These are phyloP conservation scores for Conringia planisiliqua DNA, from an alignment of 345 rosid species.

Conservation along the genomic window DNA sequence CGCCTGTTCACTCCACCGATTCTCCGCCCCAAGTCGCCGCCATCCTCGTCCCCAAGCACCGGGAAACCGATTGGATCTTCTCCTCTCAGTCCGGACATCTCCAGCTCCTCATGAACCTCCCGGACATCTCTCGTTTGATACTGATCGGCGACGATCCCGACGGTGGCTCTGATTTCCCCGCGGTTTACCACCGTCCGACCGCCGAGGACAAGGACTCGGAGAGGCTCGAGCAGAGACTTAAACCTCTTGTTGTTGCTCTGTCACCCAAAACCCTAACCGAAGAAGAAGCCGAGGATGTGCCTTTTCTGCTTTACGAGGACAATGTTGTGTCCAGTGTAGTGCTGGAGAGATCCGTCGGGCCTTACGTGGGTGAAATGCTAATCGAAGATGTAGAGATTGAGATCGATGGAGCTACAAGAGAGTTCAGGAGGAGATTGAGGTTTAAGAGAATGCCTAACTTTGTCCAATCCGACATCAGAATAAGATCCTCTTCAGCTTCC, in stretches of 20 bases:
- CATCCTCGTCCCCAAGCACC: slow-evolving; percentile 60
- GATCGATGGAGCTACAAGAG: slow-evolving; percentile 27
- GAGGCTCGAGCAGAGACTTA: slow-evolving; percentile 34
- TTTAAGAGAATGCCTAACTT: slow-evolving; percentile 82
- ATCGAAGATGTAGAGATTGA: slow-evolving; percentile 72
- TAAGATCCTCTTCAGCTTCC: not conserved
- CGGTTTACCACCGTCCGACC: slow-evolving; percentile 21
- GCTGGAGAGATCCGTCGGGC: slow-evolving; percentile 52
- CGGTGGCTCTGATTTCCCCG: slow-evolving; percentile 11
- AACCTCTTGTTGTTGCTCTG: slow-evolving; percentile 49
- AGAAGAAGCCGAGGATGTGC: slow-evolving; percentile 34
- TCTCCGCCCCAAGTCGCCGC: slow-evolving; percentile 52
- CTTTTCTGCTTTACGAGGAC: slow-evolving; percentile 63
- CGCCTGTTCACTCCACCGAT: slow-evolving; percentile 39
- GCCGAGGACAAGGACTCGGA: slow-evolving; percentile 1
- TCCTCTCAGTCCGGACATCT: slow-evolving; percentile 85
- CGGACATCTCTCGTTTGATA: slow-evolving; percentile 58
- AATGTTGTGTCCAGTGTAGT: slow-evolving; percentile 43
- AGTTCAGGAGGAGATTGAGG: slow-evolving; percentile 80
- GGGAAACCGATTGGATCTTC: slow-evolving; percentile 84
- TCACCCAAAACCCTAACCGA: slow-evolving; percentile 40
- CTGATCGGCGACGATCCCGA: slow-evolving; percentile 47
- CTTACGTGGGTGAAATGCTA: slow-evolving; percentile 68
- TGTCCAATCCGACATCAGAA: slow-evolving; percentile 58
- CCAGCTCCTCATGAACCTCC: slow-evolving; percentile 63